Evolutionary conservation across 805 yeast genomes (phyloP).

Genomic region (Wickerhamiella brachini): DNA sequence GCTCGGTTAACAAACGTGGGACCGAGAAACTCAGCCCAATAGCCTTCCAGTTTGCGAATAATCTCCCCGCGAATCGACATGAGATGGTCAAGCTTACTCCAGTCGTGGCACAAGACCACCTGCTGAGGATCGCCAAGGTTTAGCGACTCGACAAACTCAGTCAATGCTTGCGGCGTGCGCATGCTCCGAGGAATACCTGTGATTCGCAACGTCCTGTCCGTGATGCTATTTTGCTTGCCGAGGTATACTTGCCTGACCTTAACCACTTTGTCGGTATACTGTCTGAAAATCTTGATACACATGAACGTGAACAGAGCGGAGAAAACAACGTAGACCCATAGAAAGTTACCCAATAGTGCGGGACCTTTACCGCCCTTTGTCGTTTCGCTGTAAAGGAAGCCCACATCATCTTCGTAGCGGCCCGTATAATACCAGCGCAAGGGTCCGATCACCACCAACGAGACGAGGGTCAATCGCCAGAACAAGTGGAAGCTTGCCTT

Average conservation of each 20-base stretch:
- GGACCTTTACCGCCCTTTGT: conserved; percentile 3
- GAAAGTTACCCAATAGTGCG: conserved; percentile 27
- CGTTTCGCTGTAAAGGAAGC: neutral
- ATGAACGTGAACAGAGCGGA: conserved; percentile 76
- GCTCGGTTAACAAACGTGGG: conserved; percentile 18
- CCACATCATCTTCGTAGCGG: conserved; percentile 39
- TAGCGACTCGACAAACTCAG: conserved; percentile 59
- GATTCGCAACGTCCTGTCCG: conserved; percentile 79
- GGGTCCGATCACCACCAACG: conserved; percentile 69
- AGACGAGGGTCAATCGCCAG: conserved; percentile 49
- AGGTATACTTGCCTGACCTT: conserved; percentile 64
- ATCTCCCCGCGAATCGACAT: conserved; percentile 44
- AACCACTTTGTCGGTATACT: conserved; percentile 55
- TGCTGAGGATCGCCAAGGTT: conserved; percentile 70
- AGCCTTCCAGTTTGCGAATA: conserved; percentile 45
- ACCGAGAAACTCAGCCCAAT: conserved; percentile 59
- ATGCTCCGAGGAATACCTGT: conserved; percentile 81
- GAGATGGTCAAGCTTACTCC: conserved; percentile 59
- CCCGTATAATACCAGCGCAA: conserved; percentile 76
- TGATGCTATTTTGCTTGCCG: conserved; percentile 76
- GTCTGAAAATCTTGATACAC: conserved; percentile 30
- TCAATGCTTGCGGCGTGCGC: conserved; percentile 55
- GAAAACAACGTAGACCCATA: conserved; percentile 80
- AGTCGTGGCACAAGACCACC: conserved; percentile 71
- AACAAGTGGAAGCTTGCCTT: conserved; percentile 70